Evolutionary conservation across 2,329 filamentous ascomycete genomes (phyloP).

Genomic region (Alternaria arbusti): DNA sequence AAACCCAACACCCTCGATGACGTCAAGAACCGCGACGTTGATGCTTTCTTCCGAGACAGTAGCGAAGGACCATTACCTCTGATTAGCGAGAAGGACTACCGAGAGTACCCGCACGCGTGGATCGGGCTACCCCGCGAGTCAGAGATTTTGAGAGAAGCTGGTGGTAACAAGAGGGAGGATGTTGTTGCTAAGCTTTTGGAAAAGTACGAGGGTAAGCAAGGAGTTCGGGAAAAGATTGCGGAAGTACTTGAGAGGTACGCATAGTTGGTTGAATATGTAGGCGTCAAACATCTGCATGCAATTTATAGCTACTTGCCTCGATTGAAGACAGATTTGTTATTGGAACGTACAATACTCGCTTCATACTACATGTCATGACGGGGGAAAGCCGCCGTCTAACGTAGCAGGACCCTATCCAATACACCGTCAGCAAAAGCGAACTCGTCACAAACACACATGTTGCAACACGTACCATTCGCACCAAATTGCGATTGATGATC

Average conservation of each 20-base stretch:
- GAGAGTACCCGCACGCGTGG: conserved; percentile 72
- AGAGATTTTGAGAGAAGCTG: conserved; percentile 59
- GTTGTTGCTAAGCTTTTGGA: conserved; percentile 50
- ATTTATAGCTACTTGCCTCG: neutral
- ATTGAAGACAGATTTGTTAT: neutral
- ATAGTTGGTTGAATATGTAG: neutral
- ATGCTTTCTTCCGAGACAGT: conserved; percentile 68
- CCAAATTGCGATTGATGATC: neutral
- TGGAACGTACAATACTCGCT: neutral
- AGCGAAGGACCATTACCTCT: conserved; percentile 59
- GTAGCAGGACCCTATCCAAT: neutral
- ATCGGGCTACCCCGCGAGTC: conserved; percentile 77
- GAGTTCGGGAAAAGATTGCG: conserved; percentile 64
- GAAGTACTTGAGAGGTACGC: conserved; percentile 61
- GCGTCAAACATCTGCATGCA: fast-evolving
- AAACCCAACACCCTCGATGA: conserved; percentile 74
- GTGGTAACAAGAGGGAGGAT: conserved; percentile 42
- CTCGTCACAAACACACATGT: neutral
- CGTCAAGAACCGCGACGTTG: conserved; percentile 64
- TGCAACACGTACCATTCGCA: neutral
- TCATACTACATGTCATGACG: neutral
- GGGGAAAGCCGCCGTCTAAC: neutral
- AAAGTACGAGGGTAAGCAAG: conserved; percentile 53
- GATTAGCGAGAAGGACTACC: conserved; percentile 68
- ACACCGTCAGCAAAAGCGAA: neutral